Conservation (phyloP, 2,329 filamentous ascomycete genomes). For the Colletotrichum tofieldiae region DNA sequence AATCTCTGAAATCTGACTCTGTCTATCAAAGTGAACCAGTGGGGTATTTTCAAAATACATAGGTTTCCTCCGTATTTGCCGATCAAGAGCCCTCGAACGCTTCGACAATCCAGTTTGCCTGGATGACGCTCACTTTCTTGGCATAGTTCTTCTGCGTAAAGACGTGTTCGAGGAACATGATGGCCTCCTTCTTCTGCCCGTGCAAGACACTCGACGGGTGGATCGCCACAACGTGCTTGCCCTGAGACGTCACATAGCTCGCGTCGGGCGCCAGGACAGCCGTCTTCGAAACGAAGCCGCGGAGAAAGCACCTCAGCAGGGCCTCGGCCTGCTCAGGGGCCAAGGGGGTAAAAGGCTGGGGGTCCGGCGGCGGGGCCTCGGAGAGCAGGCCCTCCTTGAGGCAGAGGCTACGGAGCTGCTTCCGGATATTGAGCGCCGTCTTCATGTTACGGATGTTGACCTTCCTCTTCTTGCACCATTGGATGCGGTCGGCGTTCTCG, state of each 20-base stretch:
- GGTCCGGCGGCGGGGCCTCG: constrained; percentile 64
- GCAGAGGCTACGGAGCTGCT: constrained; percentile 72
- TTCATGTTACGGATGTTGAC: constrained; percentile 74
- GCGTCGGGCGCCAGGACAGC: constrained; percentile 73
- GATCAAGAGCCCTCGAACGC: no score
- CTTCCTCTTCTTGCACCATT: constrained; percentile 72
- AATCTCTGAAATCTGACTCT: no score
- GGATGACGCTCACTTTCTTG: constrained; percentile 75
- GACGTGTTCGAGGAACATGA: constrained; percentile 79
- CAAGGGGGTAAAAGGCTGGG: constrained; percentile 69
- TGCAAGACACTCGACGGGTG: constrained; percentile 76
- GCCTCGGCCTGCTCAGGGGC: constrained; percentile 68
- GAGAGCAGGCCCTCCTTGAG: constrained; percentile 66
- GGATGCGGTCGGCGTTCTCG: constrained; percentile 68
- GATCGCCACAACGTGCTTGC: constrained; percentile 73
- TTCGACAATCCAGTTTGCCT: constrained; percentile 72
- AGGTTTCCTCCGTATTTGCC: no score
- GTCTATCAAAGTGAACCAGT: no score
- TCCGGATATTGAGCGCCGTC: constrained; percentile 74
- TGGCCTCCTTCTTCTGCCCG: constrained; percentile 75
- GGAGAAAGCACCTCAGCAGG: constrained; percentile 74
- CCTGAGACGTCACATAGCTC: constrained; percentile 73
- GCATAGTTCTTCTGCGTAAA: constrained; percentile 78
- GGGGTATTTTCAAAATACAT: no score
- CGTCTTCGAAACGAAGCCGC: constrained; percentile 73